Conservation (phyloP, 2,329 filamentous ascomycete genomes). For the Pyricularia grisea region DNA sequence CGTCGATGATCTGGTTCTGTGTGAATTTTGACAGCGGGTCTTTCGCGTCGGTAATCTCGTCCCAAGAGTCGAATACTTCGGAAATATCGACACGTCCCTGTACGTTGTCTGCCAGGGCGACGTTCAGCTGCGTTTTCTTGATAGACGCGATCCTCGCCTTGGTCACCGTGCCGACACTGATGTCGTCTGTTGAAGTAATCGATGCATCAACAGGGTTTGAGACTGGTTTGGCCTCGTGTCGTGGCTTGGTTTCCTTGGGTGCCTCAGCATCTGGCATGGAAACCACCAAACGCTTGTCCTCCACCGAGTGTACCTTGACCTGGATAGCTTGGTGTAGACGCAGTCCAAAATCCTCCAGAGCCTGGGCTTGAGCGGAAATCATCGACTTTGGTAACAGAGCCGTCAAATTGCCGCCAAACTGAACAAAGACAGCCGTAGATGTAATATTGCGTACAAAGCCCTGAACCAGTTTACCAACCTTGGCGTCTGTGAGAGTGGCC, state of each 20-base stretch:
- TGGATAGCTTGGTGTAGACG: conserved; percentile 66
- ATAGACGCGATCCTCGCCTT: conserved; percentile 75
- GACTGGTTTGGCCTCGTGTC: background rate
- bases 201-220: conserved; percentile 49
- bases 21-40: conserved; percentile 68
- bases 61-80: conserved; percentile 80
- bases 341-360: conserved; percentile 61
- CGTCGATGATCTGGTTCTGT: conserved; percentile 59
- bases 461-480: conserved; percentile 56
- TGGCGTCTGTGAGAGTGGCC: conserved; percentile 60
- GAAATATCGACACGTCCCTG: conserved; percentile 92
- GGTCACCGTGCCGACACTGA: conserved; percentile 61
- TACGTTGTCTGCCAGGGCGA: conserved; percentile 76
- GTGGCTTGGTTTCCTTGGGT: conserved; percentile 23
- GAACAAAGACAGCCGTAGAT: conserved; percentile 72
- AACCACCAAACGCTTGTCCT: conserved; percentile 60
- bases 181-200: conserved; percentile 58
- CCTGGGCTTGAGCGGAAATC: conserved; percentile 60
- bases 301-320: conserved; percentile 62
- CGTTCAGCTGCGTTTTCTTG: conserved; percentile 88
- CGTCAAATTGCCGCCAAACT: conserved; percentile 69
- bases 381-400: conserved; percentile 74
- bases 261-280: conserved; percentile 37
- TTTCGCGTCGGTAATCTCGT: conserved; percentile 76
- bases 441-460: conserved; percentile 86